phyloP scores from a whole-genome alignment of 768 basidiomycete species.

The Suillus occidentalis region DNA sequence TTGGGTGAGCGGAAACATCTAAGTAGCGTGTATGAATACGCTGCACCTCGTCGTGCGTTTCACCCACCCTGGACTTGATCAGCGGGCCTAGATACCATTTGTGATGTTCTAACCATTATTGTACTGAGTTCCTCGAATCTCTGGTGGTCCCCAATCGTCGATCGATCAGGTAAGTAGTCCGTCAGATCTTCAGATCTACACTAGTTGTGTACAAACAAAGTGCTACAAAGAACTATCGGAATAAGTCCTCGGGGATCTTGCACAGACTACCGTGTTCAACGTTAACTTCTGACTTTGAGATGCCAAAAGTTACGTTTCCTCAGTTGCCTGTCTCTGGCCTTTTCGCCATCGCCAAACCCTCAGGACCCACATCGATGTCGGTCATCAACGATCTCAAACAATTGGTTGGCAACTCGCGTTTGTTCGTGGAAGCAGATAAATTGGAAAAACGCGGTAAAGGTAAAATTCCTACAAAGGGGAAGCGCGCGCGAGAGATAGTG shows the following conservation, averaged over 20 bases:
- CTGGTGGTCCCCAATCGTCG: neutral
- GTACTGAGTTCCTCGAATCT: constrained; percentile 38
- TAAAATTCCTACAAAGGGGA: constrained; percentile 41
- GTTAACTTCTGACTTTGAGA: constrained; percentile 32
- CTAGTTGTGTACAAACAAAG: neutral
- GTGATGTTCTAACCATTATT: constrained; percentile 39
- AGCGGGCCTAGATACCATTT: constrained; percentile 19
- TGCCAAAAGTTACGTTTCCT: constrained; percentile 65
- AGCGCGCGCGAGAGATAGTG: constrained; percentile 43
- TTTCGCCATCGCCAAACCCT: constrained; percentile 89
- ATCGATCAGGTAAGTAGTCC: neutral
- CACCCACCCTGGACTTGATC: neutral
- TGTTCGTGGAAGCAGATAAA: constrained; percentile 68
- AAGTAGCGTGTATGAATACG: neutral
- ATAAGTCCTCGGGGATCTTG: neutral
- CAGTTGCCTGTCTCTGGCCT: constrained; percentile 72
- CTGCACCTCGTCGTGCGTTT: neutral
- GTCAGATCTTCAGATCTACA: neutral
- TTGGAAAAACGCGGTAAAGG: constrained; percentile 51
- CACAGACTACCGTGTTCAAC: too few species aligned
- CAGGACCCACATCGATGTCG: constrained; percentile 91
- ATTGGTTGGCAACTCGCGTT: constrained; percentile 69
- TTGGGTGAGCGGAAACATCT: constrained; percentile 42
- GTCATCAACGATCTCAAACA: constrained; percentile 83
- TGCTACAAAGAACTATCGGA: neutral